Percentiles rank a stretch among this genome's conserved stretches.
These are phyloP conservation scores for Scleromitrula shiraiana DNA, from an alignment of 2,329 filamentous ascomycete species.

Conservation along the genomic window DNA sequence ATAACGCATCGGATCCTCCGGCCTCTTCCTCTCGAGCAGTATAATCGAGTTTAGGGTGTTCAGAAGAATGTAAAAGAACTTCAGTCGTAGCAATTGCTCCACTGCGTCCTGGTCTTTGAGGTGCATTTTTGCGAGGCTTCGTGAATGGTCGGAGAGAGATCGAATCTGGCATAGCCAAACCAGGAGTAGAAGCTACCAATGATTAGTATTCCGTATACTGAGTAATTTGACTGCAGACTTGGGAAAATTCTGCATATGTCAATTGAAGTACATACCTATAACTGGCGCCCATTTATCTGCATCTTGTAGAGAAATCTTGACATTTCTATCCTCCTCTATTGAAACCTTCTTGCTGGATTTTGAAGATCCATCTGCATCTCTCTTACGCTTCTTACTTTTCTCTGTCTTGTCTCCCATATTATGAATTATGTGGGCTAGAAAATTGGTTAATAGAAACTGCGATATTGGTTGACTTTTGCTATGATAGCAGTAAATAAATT, in stretches of 20 bases:
- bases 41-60: slow-evolving; percentile 51
- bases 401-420: slow-evolving; percentile 26
- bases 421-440: background rate
- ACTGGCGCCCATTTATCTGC: slow-evolving; percentile 43
- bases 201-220: background rate
- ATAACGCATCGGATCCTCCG: slow-evolving; percentile 34
- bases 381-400: slow-evolving; percentile 43
- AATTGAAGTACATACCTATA: slow-evolving; percentile 37
- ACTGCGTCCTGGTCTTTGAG: slow-evolving; percentile 18
- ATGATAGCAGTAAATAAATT: slow-evolving; percentile 2
- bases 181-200: slow-evolving; percentile 28
- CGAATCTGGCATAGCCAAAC: slow-evolving; percentile 28
- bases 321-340: slow-evolving; percentile 32
- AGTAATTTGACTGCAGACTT: background rate
- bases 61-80: slow-evolving; percentile 49
- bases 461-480: background rate
- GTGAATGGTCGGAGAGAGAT: slow-evolving; percentile 28
- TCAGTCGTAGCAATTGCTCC: slow-evolving; percentile 33
- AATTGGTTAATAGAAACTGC: background rate
- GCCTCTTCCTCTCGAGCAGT: slow-evolving; percentile 46
- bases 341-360: slow-evolving; percentile 46
- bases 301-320: slow-evolving; percentile 40
- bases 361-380: slow-evolving; percentile 33
- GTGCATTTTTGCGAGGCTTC: slow-evolving; percentile 22
- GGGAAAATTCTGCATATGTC: background rate